phyloP scores from a whole-genome alignment of 495 filamentous ascomycete species.

The Aspergillus leporis region DNA sequence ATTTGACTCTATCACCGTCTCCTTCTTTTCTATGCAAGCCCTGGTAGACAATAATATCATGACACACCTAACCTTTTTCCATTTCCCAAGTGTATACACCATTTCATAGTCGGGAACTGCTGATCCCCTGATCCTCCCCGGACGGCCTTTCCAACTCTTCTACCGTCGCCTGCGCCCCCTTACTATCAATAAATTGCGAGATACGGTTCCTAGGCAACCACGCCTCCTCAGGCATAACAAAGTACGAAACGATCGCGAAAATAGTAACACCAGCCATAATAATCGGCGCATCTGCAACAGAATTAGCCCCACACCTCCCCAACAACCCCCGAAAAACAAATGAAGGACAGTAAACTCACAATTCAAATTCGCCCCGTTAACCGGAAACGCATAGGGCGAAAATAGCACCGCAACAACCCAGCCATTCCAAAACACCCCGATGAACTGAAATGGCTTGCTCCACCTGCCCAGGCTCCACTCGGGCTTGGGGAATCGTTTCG shows the following conservation, averaged over 20 bases:
- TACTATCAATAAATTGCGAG: slow-evolving; percentile 47
- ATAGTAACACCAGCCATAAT: slow-evolving; percentile 53
- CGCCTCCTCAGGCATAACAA: slow-evolving; percentile 48
- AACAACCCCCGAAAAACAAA: neutral
- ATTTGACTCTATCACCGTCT: neutral
- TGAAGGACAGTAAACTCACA: slow-evolving; percentile 30
- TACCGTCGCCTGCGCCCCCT: slow-evolving; percentile 34
- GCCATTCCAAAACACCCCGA: slow-evolving; percentile 51
- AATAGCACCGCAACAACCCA: slow-evolving; percentile 52
- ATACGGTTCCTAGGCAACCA: slow-evolving; percentile 47
- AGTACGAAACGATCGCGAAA: slow-evolving; percentile 47
- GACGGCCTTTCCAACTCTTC: slow-evolving; percentile 15
- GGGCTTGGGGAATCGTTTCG: slow-evolving; percentile 46
- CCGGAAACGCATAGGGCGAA: slow-evolving; percentile 48
- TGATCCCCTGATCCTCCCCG: neutral
- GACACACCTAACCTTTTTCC: neutral
- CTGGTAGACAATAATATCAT: neutral
- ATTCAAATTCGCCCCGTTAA: slow-evolving; percentile 46
- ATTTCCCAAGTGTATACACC: no score
- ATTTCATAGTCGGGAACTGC: neutral
- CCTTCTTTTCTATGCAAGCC: neutral
- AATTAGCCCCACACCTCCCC: neutral
- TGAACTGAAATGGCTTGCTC: slow-evolving; percentile 51
- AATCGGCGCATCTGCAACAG: slow-evolving; percentile 42
- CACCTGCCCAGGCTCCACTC: slow-evolving; percentile 44